Conservation (phyloP, 2,329 filamentous ascomycete genomes). For the Cordyceps farinosa region DNA sequence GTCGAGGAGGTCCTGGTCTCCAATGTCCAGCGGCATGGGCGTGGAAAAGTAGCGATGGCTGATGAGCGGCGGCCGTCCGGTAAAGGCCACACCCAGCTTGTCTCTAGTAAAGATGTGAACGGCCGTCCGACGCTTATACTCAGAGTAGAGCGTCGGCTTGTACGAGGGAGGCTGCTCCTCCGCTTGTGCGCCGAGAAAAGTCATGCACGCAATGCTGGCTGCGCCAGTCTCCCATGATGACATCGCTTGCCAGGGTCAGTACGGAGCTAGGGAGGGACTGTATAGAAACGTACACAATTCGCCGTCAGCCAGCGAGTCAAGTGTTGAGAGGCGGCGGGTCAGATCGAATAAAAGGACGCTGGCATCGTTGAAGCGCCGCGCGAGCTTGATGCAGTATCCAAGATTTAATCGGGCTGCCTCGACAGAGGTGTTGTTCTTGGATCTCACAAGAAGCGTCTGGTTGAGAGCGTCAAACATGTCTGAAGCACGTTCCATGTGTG, state of each 20-base stretch:
- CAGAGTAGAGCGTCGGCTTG: slow-evolving; percentile 2
- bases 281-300: slow-evolving; percentile 1
- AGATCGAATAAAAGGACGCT: slow-evolving; percentile 1
- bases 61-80: slow-evolving; percentile 7
- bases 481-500: slow-evolving; percentile 8
- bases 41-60: slow-evolving; percentile 11
- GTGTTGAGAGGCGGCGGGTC: not conserved
- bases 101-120: slow-evolving; percentile 3
- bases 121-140: slow-evolving; percentile 4
- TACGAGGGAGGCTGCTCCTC: not conserved
- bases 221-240: not conserved
- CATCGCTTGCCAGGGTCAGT: not conserved
- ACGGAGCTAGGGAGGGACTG: not conserved
- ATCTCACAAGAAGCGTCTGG: not conserved
- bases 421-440: not conserved
- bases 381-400: slow-evolving; percentile 4
- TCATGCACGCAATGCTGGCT: not conserved
- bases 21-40: slow-evolving; percentile 5
- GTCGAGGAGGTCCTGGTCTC: not conserved
- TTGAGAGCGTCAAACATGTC: slow-evolving; percentile 12
- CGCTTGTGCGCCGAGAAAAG: not conserved
- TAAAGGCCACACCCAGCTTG: slow-evolving; percentile 4
- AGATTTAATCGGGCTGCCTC: not conserved
- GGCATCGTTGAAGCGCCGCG: not conserved
- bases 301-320: slow-evolving; percentile 8